Percentiles rank a stretch among this genome's conserved stretches.
These are phyloP conservation scores for Sideroxylon spinosum DNA, from an alignment of 179 eudicot genomes.

Conservation along the genomic window DNA sequence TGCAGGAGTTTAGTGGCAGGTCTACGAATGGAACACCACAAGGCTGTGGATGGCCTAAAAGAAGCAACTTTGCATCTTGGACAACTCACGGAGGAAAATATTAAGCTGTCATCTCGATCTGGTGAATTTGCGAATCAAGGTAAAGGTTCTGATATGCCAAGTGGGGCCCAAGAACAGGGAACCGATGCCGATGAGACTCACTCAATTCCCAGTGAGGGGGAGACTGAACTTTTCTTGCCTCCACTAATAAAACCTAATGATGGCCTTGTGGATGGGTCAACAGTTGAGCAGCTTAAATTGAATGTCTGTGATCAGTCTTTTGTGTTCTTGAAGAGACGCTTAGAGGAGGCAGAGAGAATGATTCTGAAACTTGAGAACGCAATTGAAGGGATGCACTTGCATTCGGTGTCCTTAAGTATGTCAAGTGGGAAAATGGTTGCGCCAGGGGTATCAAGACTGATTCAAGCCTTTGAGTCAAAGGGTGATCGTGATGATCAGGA, in stretches of 20 bases:
- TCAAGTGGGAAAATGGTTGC: slow-evolving; percentile 40
- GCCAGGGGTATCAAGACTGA: slow-evolving; percentile 72
- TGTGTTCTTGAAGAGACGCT: slow-evolving; percentile 38
- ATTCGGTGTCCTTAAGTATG: slow-evolving; percentile 38
- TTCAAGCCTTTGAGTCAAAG: slow-evolving; percentile 89
- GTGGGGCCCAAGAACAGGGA: slow-evolving; percentile 12
- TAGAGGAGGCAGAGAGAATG: slow-evolving; percentile 48
- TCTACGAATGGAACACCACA: slow-evolving; percentile 38
- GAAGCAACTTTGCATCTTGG: slow-evolving; percentile 50
- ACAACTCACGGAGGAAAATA: slow-evolving; percentile 54
- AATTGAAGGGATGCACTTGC: slow-evolving; percentile 55
- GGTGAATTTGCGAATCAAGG: slow-evolving; percentile 24
- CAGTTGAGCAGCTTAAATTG: slow-evolving; percentile 25
- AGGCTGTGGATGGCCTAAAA: slow-evolving; percentile 51
- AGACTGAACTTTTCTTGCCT: slow-evolving; percentile 10
- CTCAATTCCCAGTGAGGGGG: slow-evolving; percentile 17
- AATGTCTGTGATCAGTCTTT: slow-evolving; percentile 28
- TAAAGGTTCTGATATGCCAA: slow-evolving; percentile 15
- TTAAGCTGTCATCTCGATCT: slow-evolving; percentile 28
- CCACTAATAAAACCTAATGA: slow-evolving; percentile 17
- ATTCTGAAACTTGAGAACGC: slow-evolving; percentile 55
- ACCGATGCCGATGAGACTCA: slow-evolving; percentile 24
- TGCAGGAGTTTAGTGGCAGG: slow-evolving; percentile 32
- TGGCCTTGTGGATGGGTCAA: slow-evolving; percentile 16
- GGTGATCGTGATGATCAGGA: slow-evolving; percentile 42